Conservation (phyloP, 2,329 filamentous ascomycete genomes). For the Pyricularia grisea region DNA sequence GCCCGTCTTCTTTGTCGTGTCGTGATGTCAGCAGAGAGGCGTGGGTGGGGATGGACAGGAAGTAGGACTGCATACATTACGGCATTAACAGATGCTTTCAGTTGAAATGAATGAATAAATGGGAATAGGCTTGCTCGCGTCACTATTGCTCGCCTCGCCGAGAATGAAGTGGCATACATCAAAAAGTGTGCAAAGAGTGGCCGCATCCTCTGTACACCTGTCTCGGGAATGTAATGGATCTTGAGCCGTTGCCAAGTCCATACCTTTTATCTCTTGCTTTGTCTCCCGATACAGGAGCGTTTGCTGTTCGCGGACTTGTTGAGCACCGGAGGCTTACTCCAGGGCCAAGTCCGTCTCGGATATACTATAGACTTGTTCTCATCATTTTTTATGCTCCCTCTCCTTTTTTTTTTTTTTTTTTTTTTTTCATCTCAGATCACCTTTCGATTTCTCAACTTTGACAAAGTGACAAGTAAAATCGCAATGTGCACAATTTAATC, state of each 20-base stretch:
- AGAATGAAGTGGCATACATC: neutral
- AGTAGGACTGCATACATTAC: neutral
- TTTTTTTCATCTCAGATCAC: neutral
- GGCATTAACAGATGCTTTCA: neutral
- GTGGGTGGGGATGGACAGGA: neutral
- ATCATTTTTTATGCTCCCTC: too few relatives aligned
- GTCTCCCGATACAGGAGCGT: slow-evolving; percentile 4
- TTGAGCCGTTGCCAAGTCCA: slow-evolving; percentile 9
- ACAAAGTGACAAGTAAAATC: neutral
- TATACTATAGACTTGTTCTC: neutral
- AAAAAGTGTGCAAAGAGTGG: neutral
- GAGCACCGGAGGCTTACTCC: neutral
- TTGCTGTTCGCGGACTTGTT: neutral
- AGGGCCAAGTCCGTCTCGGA: neutral
- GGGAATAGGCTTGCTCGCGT: neutral
- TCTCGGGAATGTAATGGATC: slow-evolving; percentile 30
- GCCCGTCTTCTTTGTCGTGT: neutral
- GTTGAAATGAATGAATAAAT: neutral
- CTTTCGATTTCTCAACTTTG: neutral
- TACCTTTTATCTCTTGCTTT: slow-evolving; percentile 4
- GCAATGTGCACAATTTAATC: neutral
- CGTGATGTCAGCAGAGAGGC: neutral
- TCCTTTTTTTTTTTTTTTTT: neutral
- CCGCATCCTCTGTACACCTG: slow-evolving; percentile 20
- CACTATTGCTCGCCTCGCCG: neutral